Conservation (phyloP, 805 yeast genomes). For the Yueomyces sinensis region DNA sequence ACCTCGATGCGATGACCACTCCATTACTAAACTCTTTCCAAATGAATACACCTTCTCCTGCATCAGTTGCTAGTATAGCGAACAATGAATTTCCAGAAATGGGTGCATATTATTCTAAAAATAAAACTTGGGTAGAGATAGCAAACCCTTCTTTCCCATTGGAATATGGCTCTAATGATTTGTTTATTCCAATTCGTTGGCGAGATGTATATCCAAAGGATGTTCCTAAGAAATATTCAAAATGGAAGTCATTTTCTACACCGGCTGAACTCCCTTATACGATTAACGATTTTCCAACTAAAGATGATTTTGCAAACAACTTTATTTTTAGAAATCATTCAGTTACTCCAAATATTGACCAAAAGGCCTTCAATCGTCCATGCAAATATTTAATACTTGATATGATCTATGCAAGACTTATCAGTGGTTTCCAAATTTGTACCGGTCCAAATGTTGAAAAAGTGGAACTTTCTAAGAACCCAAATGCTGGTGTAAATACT, state of each 20-base stretch:
- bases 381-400: constrained; percentile 61
- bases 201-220: constrained; percentile 73
- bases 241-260: constrained; percentile 86
- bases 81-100: not conserved
- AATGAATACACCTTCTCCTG: too few species aligned
- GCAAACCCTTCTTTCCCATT: constrained; percentile 67
- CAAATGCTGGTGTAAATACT: constrained; percentile 38
- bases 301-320: constrained; percentile 52
- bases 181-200: constrained; percentile 71
- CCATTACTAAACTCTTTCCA: not conserved
- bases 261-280: constrained; percentile 89
- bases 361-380: constrained; percentile 33
- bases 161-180: constrained; percentile 38
- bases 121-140: constrained; percentile 43
- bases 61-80: constrained; percentile 4
- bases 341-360: constrained; percentile 48
- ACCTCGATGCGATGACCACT: not conserved
- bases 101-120: not conserved
- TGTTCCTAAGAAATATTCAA: constrained; percentile 52
- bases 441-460: constrained; percentile 53
- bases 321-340: constrained; percentile 79
- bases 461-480: constrained; percentile 34
- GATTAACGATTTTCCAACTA: constrained; percentile 63
- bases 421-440: constrained; percentile 85
- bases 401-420: constrained; percentile 71